These are phyloP conservation scores for Aspergillus sp. DNA, from an alignment of 2,329 filamentous ascomycete species.

Conservation along the genomic window DNA sequence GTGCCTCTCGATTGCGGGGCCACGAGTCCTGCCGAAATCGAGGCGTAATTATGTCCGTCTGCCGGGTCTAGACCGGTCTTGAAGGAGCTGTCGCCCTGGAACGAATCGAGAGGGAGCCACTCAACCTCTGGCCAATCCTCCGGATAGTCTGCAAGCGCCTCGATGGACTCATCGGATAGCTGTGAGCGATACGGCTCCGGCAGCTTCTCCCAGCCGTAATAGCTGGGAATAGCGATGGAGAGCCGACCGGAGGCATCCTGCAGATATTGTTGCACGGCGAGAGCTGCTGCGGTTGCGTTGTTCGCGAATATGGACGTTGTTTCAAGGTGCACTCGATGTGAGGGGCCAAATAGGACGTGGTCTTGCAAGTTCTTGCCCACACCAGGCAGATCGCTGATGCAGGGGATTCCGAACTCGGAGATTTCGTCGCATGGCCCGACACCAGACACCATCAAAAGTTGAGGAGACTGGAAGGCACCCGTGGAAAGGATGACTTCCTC, in stretches of 20 bases:
- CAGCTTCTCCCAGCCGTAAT: conserved; percentile 31
- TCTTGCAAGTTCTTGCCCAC: conserved; percentile 47
- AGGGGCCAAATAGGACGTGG: conserved; percentile 33
- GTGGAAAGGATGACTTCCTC: conserved; percentile 18
- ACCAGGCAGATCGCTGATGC: conserved; percentile 18
- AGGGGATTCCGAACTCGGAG: conserved; percentile 13
- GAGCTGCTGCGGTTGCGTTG: conserved; percentile 20
- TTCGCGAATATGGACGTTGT: conserved; percentile 26
- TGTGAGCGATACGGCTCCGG: conserved; percentile 20
- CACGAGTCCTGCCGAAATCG: conserved; percentile 11
- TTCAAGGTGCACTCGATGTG: conserved; percentile 35
- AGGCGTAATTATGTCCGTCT: conserved; percentile 22
- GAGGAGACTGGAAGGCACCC: conserved; percentile 12
- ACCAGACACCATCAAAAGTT: conserved; percentile 18
- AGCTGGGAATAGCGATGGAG: conserved; percentile 23
- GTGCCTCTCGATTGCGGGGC: conserved; percentile 16
- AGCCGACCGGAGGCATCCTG: conserved; percentile 25
- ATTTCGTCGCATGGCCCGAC: conserved; percentile 22
- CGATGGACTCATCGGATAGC: conserved; percentile 13
- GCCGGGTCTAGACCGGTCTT: conserved; percentile 15
- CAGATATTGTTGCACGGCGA: conserved; percentile 23
- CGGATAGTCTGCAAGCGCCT: conserved; percentile 22
- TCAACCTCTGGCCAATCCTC: conserved; percentile 37
- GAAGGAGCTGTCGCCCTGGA: conserved; percentile 17
- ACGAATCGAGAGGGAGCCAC: conserved; percentile 20